Evolutionary conservation across 2,329 filamentous ascomycete genomes (phyloP).

Genomic region (Beauveria australis): DNA sequence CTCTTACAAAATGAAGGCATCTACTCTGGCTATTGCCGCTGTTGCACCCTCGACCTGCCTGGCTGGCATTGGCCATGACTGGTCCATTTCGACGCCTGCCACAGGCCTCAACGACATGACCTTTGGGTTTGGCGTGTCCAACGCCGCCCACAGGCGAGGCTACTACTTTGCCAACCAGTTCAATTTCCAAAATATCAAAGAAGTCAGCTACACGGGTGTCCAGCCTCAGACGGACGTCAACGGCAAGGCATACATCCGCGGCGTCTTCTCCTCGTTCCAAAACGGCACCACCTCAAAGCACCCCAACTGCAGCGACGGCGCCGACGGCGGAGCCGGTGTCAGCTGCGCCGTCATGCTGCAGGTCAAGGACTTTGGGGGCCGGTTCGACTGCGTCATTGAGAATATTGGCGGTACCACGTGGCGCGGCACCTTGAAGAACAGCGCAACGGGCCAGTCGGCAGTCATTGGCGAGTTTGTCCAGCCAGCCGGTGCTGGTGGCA

Average conservation of each 20-base stretch:
- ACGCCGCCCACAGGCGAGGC: conserved; percentile 13
- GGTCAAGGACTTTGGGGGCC: conserved; percentile 14
- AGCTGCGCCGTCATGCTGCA: conserved; percentile 15
- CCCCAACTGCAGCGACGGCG: conserved; percentile 17
- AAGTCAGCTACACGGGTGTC: conserved; percentile 16
- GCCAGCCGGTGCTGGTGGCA: conserved; percentile 13
- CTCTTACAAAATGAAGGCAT: neutral
- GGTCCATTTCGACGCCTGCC: neutral
- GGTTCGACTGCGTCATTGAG: conserved; percentile 15
- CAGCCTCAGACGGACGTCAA: conserved; percentile 14
- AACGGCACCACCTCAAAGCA: conserved; percentile 13
- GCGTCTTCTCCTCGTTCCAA: conserved; percentile 17
- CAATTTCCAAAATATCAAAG: conserved; percentile 8
- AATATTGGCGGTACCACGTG: conserved; percentile 15
- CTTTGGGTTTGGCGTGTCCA: conserved; percentile 17
- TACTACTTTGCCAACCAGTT: conserved; percentile 20
- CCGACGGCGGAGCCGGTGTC: conserved; percentile 20
- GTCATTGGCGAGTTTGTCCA: conserved; percentile 17
- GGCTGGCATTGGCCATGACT: neutral
- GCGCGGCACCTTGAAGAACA: conserved; percentile 17
- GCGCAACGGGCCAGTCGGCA: neutral
- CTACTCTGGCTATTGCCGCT: neutral
- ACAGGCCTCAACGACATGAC: conserved; percentile 10
- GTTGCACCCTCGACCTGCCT: neutral
- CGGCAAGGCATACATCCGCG: conserved; percentile 14